phyloP scores from a whole-genome alignment of 2,329 filamentous ascomycete species.

The Lojkania enalia region DNA sequence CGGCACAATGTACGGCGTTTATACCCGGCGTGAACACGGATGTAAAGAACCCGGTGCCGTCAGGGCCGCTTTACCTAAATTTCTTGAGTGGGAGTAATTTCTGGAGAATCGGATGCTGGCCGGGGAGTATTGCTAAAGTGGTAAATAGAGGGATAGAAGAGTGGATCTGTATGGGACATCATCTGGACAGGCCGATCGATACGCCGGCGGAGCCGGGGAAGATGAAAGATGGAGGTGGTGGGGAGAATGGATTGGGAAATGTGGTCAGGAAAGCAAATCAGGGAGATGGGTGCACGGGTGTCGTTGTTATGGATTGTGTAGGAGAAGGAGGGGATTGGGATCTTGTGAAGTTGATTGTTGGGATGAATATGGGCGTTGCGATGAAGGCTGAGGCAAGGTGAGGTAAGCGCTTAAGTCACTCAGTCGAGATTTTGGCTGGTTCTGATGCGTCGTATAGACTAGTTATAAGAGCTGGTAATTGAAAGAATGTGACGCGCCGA shows the following conservation, averaged over 20 bases:
- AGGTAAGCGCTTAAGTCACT: no score
- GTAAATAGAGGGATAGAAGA: slow-evolving; percentile 76
- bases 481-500: no score
- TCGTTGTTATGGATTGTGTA: slow-evolving; percentile 94
- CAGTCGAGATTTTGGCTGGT: background rate
- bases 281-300: slow-evolving; percentile 74
- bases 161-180: slow-evolving; percentile 60
- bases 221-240: slow-evolving; percentile 12
- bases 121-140: slow-evolving; percentile 84
- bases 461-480: no score
- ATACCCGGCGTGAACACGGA: slow-evolving; percentile 49
- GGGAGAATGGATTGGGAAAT: slow-evolving; percentile 22
- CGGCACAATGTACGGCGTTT: slow-evolving; percentile 47
- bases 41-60: slow-evolving; percentile 46
- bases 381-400: slow-evolving; percentile 3
- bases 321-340: slow-evolving; percentile 89
- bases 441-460: no score
- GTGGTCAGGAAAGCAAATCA: slow-evolving; percentile 53
- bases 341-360: slow-evolving; percentile 80
- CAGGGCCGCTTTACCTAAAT: slow-evolving; percentile 78
- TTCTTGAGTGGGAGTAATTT: slow-evolving; percentile 93
- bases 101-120: slow-evolving; percentile 91
- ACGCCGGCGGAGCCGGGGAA: slow-evolving; percentile 10
- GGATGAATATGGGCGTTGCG: slow-evolving; percentile 75
- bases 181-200: slow-evolving; percentile 26